A percentile compares a stretch with the other conserved stretches of the same genome.
These are phyloP conservation scores for Aspergillus sp. DNA, from an alignment of 2,329 filamentous ascomycete species.

Conservation along the genomic window DNA sequence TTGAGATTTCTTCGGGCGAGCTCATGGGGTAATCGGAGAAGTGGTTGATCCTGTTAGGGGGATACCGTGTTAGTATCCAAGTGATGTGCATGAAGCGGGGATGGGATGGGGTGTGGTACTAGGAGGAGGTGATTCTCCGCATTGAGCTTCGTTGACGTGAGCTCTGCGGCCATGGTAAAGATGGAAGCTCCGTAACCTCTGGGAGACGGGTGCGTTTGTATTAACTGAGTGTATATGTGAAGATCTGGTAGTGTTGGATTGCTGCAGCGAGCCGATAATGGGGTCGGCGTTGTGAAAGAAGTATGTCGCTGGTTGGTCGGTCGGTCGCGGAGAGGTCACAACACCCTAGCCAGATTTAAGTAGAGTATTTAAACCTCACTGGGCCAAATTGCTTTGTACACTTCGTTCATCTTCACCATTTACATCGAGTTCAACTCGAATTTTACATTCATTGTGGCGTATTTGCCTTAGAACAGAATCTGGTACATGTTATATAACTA, in stretches of 20 bases:
- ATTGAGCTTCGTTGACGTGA: constrained; percentile 49
- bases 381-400: too few relatives aligned
- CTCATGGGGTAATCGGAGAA: constrained; percentile 89
- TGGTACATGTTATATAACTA: not conserved
- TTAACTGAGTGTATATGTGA: not conserved
- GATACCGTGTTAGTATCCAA: constrained; percentile 2
- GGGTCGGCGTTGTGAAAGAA: not conserved
- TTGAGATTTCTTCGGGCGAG: constrained; percentile 94
- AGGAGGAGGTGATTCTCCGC: constrained; percentile 51
- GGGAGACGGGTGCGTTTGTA: not conserved
- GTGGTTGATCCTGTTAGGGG: constrained; percentile 74
- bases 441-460: not conserved
- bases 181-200: not conserved
- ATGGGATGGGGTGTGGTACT: constrained; percentile 30
- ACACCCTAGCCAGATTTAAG: not conserved
- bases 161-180: constrained; percentile 41
- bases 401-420: not conserved
- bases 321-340: constrained; percentile 6
- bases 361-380: too few relatives aligned
- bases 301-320: not conserved
- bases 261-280: not conserved
- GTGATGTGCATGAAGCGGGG: constrained; percentile 5
- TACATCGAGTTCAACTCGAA: not conserved
- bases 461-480: not conserved
- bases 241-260: not conserved